phyloP scores from a whole-genome alignment of 768 basidiomycete species.

The Suillus subaureus region DNA sequence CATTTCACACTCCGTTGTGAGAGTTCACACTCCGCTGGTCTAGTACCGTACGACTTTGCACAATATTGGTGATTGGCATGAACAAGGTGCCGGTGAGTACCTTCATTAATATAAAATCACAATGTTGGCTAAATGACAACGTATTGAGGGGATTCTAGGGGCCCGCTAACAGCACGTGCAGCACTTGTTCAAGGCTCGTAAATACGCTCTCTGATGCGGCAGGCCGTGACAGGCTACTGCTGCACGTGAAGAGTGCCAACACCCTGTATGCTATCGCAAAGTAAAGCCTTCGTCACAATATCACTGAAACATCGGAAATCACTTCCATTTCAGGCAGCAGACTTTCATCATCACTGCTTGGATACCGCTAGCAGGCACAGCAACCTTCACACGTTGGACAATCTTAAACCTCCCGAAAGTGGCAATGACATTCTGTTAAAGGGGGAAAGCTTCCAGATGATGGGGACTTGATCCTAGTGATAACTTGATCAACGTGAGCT shows the following conservation, averaged over 20 bases:
- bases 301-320: neutral
- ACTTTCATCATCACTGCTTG: neutral
- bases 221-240: neutral
- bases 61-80: neutral
- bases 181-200: no score
- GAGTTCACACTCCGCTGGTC: no score
- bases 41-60: no score
- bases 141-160: neutral
- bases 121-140: neutral
- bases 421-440: neutral
- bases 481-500: neutral
- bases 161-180: neutral
- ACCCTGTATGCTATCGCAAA: neutral
- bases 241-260: neutral
- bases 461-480: neutral
- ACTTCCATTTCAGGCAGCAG: neutral
- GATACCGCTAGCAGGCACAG: neutral
- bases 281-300: neutral
- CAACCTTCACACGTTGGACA: neutral
- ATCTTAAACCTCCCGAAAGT: neutral
- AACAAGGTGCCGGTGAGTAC: neutral
- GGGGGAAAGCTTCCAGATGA: neutral
- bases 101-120: neutral
- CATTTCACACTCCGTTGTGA: no score
- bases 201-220: neutral